Evolutionary conservation across 1,139 yeast genomes (phyloP), one percentile per base, ranked within the genome.

Genomic region (Geotrichum bryndzae): DNA sequence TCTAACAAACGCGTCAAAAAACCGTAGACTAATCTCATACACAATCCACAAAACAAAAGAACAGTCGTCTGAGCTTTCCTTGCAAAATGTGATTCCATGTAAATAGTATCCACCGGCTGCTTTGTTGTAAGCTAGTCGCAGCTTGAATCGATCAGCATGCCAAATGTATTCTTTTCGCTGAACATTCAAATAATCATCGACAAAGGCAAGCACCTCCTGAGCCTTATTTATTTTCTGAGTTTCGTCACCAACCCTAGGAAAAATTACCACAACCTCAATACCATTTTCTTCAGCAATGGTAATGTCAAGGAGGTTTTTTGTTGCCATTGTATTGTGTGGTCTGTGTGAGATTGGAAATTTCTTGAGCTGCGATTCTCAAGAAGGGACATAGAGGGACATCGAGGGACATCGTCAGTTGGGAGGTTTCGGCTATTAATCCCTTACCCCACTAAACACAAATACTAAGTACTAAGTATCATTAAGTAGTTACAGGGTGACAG

Each of bases 61-160:
- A 18, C 59, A 57, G 38, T 62, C 64, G 11, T 54, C 53, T 15
- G 38, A 38, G 35, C 60, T 53, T 1, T 53, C 60, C 11, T 58
- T 58, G 29, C 46, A 57, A 11, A 51, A 45, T 4, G 64, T 58
- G 29, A 60, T 55, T n/a, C 63, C 61, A 50, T 62, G 61, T n/a
- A 62, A 25, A 35, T 52, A 61, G 15, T 50, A 56, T 2, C 61
- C 61, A 5, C 60, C 61, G 3, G 51, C 46, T 23, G 22, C 51
- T 7, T 50, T 35, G 51, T 60, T 52, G 31, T 50, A 55, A 2
- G 57, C 38, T 18, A 61, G 33, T 27, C 63, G 29, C 4, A 52
- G 38, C 5, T 50, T 31, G 13, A 53, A 48, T 15, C 54, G 45
- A n/a, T 53, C 58, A 1, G 53, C 18, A 45, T 55, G 57, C 63